These are phyloP conservation scores for Colletotrichum sp. DNA, from an alignment of 2,329 filamentous ascomycete genomes.

Conservation along the genomic window DNA sequence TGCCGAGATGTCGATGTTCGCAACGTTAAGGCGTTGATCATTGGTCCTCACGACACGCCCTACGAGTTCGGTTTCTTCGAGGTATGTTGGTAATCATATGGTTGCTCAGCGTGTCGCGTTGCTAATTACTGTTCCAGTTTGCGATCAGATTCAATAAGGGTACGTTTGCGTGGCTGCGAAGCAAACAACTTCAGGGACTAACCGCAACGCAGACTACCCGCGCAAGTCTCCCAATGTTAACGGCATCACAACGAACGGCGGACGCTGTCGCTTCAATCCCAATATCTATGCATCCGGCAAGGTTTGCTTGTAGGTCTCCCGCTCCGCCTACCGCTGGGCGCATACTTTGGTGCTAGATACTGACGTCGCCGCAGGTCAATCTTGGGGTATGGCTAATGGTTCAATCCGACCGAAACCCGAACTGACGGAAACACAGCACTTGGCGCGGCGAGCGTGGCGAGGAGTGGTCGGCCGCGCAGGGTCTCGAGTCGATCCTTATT, in stretches of 20 bases:
- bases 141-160: constrained; percentile 77
- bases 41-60: constrained; percentile 91
- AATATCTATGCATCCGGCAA: constrained; percentile 94
- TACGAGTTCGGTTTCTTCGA: constrained; percentile 99
- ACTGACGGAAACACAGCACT: constrained; percentile 64
- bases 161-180: constrained; percentile 32
- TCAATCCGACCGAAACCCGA: background rate
- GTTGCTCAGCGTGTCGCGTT: background rate
- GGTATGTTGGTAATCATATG: constrained; percentile 51
- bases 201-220: constrained; percentile 75
- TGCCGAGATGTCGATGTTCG: constrained; percentile 89
- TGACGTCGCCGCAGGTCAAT: constrained; percentile 68
- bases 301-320: constrained; percentile 79
- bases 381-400: constrained; percentile 66
- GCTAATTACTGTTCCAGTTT: constrained; percentile 61
- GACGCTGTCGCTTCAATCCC: constrained; percentile 89
- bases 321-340: background rate
- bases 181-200: background rate
- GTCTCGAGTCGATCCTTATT: constrained; percentile 89
- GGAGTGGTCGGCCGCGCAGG: constrained; percentile 96
- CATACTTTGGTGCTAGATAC: background rate
- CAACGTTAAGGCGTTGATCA: constrained; percentile 84
- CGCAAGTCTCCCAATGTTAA: constrained; percentile 65
- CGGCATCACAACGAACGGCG: constrained; percentile 86
- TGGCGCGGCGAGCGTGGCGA: constrained; percentile 92